Evolutionary conservation across 768 basidiomycete species (phyloP).

Genomic region (Mycena albidolilacea): DNA sequence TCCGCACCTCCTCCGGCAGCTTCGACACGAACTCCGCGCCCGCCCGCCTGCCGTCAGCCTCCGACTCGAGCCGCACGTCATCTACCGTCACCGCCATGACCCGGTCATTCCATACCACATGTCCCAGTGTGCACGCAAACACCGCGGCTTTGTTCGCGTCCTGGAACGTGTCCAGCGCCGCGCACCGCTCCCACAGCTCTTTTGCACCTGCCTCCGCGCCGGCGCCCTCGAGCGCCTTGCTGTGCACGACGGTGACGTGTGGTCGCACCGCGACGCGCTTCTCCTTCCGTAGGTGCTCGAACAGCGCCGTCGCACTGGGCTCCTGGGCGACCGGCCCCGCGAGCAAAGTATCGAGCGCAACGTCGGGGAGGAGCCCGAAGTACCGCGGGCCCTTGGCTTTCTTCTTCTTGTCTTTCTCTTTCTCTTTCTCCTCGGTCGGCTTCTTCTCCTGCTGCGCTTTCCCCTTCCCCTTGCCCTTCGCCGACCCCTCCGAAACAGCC

Average conservation of each 20-base stretch:
- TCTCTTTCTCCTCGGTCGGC: conserved; percentile 56
- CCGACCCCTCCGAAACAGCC: conserved; percentile 45
- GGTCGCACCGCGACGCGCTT: conserved; percentile 72
- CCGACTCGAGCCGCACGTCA: conserved; percentile 56
- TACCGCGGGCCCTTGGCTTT: conserved; percentile 68
- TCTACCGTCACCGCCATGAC: conserved; percentile 88
- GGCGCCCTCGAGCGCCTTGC: conserved; percentile 54
- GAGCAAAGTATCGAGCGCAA: conserved; percentile 71
- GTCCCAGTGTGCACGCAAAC: conserved; percentile 73
- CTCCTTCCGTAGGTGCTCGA: conserved; percentile 59
- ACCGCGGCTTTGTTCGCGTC: conserved; percentile 52
- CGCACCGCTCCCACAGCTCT: conserved; percentile 66
- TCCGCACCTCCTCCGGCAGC: conserved; percentile 65
- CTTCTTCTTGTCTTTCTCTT: conserved; percentile 56
- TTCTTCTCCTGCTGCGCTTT: conserved; percentile 50
- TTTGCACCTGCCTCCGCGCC: conserved; percentile 48
- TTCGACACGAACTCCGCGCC: conserved; percentile 69
- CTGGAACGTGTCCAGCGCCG: conserved; percentile 51
- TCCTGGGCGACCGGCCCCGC: conserved; percentile 62
- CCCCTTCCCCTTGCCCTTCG: conserved; percentile 54
- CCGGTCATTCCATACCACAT: conserved; percentile 81
- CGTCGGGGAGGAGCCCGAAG: conserved; percentile 83
- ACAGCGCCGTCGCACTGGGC: conserved; percentile 61
- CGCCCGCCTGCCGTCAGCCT: conserved; percentile 37
- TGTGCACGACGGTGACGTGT: conserved; percentile 92